A percentile compares a stretch with the other conserved stretches of the same genome.
Conservation (phyloP, 768 basidiomycete genomes). For the Podaxis sp. region DNA sequence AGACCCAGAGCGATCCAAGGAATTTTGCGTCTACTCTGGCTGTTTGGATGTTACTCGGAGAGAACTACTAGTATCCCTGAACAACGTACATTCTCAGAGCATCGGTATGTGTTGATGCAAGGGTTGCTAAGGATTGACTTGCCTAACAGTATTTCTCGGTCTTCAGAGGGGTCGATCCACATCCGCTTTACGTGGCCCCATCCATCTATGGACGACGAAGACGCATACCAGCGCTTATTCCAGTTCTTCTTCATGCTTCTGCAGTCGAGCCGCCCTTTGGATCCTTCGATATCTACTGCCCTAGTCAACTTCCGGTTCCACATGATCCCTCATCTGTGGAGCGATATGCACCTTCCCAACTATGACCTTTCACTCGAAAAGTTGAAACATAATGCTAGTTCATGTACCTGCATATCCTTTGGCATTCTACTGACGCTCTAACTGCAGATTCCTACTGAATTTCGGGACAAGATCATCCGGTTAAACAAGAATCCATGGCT, state of each 20-base stretch:
- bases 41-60: too few species aligned
- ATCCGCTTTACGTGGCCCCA: background rate
- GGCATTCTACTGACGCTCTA: background rate
- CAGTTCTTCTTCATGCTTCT: background rate
- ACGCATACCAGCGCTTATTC: background rate
- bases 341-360: background rate
- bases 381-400: background rate
- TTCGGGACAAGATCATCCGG: background rate
- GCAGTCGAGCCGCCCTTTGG: background rate
- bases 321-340: background rate
- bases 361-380: background rate
- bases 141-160: background rate
- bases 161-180: background rate
- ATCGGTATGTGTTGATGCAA: background rate
- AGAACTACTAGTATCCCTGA: background rate
- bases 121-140: too few species aligned
- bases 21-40: background rate
- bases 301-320: background rate
- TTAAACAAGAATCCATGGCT: background rate
- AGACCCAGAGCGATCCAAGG: background rate
- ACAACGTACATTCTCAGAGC: background rate
- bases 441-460: background rate
- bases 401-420: background rate
- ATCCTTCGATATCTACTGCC: background rate
- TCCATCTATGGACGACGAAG: background rate